A percentile compares a stretch with the other conserved stretches of the same genome.
Evolutionary conservation across 2,329 filamentous ascomycete genomes (phyloP).

Genomic region (Amylocarpus encephaloides): DNA sequence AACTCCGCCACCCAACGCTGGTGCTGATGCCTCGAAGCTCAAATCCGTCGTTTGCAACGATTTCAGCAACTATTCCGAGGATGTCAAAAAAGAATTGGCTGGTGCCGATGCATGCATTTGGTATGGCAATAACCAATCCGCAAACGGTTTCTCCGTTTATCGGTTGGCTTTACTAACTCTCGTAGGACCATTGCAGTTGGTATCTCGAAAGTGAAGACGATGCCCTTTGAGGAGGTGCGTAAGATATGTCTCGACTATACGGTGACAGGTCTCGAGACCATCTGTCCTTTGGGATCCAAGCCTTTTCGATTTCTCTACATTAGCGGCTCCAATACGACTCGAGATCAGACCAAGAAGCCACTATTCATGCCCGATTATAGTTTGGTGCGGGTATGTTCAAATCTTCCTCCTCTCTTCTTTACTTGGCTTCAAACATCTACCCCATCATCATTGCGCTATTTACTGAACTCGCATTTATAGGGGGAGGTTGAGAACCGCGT

Average conservation of each 20-base stretch:
- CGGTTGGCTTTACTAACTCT: neutral
- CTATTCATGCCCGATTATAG: slow-evolving; percentile 36
- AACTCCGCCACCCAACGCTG: slow-evolving; percentile 8
- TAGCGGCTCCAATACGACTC: slow-evolving; percentile 39
- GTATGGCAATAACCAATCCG: slow-evolving; percentile 19
- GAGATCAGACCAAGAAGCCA: slow-evolving; percentile 41
- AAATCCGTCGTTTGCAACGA: slow-evolving; percentile 30
- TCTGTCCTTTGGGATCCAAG: slow-evolving; percentile 21
- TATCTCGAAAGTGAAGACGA: slow-evolving; percentile 30
- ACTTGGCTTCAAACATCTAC: neutral
- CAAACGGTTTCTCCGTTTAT: neutral
- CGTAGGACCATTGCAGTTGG: slow-evolving; percentile 39
- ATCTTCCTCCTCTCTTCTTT: neutral
- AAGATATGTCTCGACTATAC: slow-evolving; percentile 38
- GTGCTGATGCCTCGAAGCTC: slow-evolving; percentile 25
- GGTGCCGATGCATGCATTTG: slow-evolving; percentile 35
- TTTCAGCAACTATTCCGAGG: slow-evolving; percentile 31
- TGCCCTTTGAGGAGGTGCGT: slow-evolving; percentile 33
- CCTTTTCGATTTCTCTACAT: slow-evolving; percentile 44
- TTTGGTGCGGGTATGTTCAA: slow-evolving; percentile 39
- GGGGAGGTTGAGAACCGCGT: slow-evolving; percentile 41
- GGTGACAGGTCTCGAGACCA: slow-evolving; percentile 32
- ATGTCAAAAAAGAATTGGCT: slow-evolving; percentile 28
- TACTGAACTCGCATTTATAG: slow-evolving; percentile 28
- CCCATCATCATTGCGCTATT: neutral